phyloP scores from a whole-genome alignment of 768 basidiomycete genomes.

The Tephrocybe sp. region DNA sequence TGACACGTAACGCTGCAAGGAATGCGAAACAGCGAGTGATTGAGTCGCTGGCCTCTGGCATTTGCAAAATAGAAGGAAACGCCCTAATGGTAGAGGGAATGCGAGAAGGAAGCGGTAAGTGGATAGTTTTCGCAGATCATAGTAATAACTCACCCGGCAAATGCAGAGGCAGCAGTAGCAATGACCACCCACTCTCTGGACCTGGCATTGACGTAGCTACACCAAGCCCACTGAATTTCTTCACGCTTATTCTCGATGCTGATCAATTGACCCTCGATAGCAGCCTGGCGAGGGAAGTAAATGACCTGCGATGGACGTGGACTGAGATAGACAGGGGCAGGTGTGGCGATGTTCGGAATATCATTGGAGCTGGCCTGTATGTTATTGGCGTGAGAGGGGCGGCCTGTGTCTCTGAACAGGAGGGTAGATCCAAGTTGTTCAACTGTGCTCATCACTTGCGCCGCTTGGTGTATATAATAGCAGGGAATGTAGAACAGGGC shows the following conservation, averaged over 20 bases:
- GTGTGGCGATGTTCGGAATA: background rate
- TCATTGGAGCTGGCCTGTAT: background rate
- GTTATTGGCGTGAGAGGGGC: no score
- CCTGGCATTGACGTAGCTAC: constrained; percentile 4
- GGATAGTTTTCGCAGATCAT: no score
- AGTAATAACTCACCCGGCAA: constrained; percentile 1
- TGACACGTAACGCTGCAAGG: constrained; percentile 1
- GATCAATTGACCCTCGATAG: background rate
- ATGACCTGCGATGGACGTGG: background rate
- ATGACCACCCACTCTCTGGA: constrained; percentile 6
- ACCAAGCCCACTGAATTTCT: background rate
- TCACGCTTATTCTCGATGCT: background rate
- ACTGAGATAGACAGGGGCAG: background rate
- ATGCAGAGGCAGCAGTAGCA: background rate
- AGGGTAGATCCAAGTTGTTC: background rate
- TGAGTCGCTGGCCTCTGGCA: background rate
- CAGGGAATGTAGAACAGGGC: background rate
- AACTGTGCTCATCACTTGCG: background rate
- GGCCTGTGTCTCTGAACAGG: background rate
- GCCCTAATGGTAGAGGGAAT: background rate
- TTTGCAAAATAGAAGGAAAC: constrained; percentile 4
- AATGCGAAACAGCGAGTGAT: constrained; percentile 5
- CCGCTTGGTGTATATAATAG: background rate
- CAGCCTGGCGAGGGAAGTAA: background rate
- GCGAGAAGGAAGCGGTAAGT: background rate